phyloP scores from a whole-genome alignment of 352 stramenopile genomes.

The Phytophthora europaea region DNA sequence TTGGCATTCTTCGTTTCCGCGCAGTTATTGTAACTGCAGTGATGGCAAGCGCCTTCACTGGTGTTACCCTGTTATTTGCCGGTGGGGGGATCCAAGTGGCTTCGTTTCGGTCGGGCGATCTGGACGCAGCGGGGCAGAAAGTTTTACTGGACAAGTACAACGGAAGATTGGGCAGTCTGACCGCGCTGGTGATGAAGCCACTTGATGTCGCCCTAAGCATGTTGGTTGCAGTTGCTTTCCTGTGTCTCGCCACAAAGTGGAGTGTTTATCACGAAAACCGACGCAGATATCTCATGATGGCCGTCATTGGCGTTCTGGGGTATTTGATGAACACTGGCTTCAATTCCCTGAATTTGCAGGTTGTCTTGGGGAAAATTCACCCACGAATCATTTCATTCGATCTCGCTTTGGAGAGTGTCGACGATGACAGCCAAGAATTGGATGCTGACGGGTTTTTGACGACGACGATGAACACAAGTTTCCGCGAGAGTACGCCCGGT shows the following conservation, averaged over 20 bases:
- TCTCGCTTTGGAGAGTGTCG: constrained; percentile 11
- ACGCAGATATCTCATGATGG: constrained; percentile 14
- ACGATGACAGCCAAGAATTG: background rate
- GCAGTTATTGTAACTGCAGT: background rate
- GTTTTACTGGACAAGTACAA: constrained; percentile 20
- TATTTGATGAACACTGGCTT: constrained; percentile 31
- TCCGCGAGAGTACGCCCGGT: background rate
- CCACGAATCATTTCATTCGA: constrained; percentile 3
- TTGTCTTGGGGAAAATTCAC: constrained; percentile 7
- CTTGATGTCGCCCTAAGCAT: constrained; percentile 21
- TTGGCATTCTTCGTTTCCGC: constrained; percentile 11
- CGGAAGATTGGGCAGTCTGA: constrained; percentile 7
- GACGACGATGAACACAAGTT: background rate
- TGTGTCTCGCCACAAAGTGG: constrained; percentile 10
- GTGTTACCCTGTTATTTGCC: constrained; percentile 9
- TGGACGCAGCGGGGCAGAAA: constrained; percentile 19
- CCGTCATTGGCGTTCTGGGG: constrained; percentile 8
- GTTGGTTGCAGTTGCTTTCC: constrained; percentile 11
- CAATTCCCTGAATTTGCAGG: constrained; percentile 25
- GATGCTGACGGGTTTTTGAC: constrained; percentile 2
- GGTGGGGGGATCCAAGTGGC: constrained; percentile 11
- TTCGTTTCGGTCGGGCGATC: constrained; percentile 9
- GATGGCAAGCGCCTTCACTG: background rate
- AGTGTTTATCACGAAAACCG: constrained; percentile 15
- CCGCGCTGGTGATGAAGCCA: constrained; percentile 18